Evolutionary conservation across 495 filamentous ascomycete genomes (phyloP).

Genomic region (Penicillium pancosmium): DNA sequence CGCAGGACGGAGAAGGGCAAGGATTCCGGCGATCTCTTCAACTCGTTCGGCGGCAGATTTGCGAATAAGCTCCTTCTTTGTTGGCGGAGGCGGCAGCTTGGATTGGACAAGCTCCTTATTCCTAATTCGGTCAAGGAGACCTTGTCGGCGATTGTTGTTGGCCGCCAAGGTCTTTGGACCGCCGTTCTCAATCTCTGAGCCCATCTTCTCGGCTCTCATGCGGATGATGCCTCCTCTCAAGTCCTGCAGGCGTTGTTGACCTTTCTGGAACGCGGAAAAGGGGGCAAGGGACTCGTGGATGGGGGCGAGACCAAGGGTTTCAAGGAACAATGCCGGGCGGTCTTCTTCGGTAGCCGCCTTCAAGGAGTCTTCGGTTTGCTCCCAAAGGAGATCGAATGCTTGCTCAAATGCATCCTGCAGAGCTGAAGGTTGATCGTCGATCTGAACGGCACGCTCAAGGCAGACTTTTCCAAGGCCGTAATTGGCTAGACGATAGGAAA

Average conservation of each 20-base stretch:
- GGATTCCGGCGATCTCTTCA: conserved; percentile 45
- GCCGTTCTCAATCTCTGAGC: conserved; percentile 21
- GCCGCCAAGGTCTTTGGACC: conserved; percentile 30
- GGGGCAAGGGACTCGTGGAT: conserved; percentile 49
- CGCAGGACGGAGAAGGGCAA: conserved; percentile 42
- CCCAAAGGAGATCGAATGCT: conserved; percentile 42
- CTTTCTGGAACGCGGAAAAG: conserved; percentile 45
- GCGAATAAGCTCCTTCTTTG: conserved; percentile 44
- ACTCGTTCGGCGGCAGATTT: conserved; percentile 42
- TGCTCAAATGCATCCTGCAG: conserved; percentile 45
- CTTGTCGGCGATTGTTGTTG: conserved; percentile 39
- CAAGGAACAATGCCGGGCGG: conserved; percentile 28
- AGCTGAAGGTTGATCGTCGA: conserved; percentile 30
- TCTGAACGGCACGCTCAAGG: conserved; percentile 25
- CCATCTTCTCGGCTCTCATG: conserved; percentile 41
- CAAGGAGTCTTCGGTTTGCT: conserved; percentile 34
- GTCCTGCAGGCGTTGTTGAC: conserved; percentile 51
- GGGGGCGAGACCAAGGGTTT: conserved; percentile 36
- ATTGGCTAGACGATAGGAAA: conserved; percentile 43
- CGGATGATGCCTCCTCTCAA: conserved; percentile 46
- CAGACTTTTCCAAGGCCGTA: conserved; percentile 49
- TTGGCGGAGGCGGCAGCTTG: conserved; percentile 46
- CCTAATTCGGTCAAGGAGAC: conserved; percentile 49
- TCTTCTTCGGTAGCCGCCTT: conserved; percentile 30
- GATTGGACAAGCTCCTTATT: conserved; percentile 48